A percentile compares a stretch with the other conserved stretches of the same genome.
These are phyloP conservation scores for Bruguiera sexangula DNA, from an alignment of 345 rosid species.

Conservation along the genomic window DNA sequence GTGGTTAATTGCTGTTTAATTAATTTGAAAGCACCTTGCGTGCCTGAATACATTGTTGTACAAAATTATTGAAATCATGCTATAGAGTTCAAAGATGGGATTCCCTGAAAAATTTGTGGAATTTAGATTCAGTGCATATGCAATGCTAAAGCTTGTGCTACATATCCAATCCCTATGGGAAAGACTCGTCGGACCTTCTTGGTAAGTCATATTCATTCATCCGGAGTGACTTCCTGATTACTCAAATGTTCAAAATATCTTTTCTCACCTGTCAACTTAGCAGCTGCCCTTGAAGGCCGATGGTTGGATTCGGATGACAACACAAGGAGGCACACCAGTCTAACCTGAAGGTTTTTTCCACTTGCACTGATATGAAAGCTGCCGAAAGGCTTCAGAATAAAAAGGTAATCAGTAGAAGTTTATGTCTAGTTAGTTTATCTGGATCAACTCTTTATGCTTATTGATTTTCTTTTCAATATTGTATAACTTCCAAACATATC, in stretches of 20 bases:
- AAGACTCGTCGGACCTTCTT: constrained; percentile 57
- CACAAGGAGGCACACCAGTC: constrained; percentile 63
- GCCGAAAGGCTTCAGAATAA: constrained; percentile 86
- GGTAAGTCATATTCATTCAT: constrained; percentile 38
- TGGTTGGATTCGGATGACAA: constrained; percentile 78
- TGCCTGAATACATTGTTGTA: constrained; percentile 46
- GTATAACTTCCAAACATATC: background rate
- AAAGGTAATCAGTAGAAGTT: constrained; percentile 48
- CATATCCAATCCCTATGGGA: constrained; percentile 55
- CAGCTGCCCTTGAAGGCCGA: constrained; percentile 78
- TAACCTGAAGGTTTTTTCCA: constrained; percentile 47
- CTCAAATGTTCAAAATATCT: too few relatives aligned
- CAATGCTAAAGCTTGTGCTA: constrained; percentile 58
- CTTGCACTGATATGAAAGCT: constrained; percentile 51
- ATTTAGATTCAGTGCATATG: constrained; percentile 72
- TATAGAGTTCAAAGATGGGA: constrained; percentile 75
- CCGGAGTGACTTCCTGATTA: constrained; percentile 5
- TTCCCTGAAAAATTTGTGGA: constrained; percentile 85
- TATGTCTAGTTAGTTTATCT: constrained; percentile 2
- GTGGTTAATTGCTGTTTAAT: too few relatives aligned
- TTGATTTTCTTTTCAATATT: background rate
- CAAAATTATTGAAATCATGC: constrained; percentile 55
- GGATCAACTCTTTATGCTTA: background rate
- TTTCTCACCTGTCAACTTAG: constrained; percentile 8
- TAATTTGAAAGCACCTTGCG: constrained; percentile 43